Base-by-base conservation (phyloP, 192 early-diverging fungal species). In the Rhizophlyctis rosea region DNA sequence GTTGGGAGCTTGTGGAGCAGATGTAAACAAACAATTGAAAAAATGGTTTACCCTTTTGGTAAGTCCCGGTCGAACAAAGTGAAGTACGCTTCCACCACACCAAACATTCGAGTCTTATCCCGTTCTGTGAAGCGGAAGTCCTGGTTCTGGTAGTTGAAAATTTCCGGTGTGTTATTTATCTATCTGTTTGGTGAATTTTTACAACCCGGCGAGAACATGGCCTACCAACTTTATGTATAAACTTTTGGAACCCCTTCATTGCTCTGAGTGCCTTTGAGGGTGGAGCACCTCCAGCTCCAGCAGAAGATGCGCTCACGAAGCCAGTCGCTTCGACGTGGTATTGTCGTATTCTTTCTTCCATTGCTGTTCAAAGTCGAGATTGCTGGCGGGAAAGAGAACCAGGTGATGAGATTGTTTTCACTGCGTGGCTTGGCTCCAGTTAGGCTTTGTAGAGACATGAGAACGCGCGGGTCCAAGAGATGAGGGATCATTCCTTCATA, bases 1-100 rank as follows among this genome's bases (percentile, higher is more conserved):
- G n/a, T n/a, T n/a, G n/a, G n/a, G n/a, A n/a, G n/a, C n/a, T n/a
- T n/a, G n/a, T n/a, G n/a, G n/a, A n/a, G n/a, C n/a, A n/a, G n/a
- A n/a, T n/a, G n/a, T n/a, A n/a, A n/a, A n/a, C n/a, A n/a, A n/a
- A n/a, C n/a, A n/a, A n/a, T n/a, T n/a, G n/a, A n/a, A n/a, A n/a
- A n/a, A n/a, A n/a, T n/a, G 25, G 11, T 52, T 23, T 23, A 25
- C 25, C 50, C 24, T 23, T 13, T 52, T 13, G 4, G 11, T 23
- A 5, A 25, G 5, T 13, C 13, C 25, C 50, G 11, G 50, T 52
- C 16, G 5, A 52, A 25, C 24, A 52, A 25, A 13, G 50, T 52
- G 25, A 52, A 52, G 24, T 52, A 52, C 50, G 50, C 50, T 25
- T 52, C 50, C 5, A 52, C 50, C 7, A 25, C 50, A 52, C 50